phyloP scores from a whole-genome alignment of 345 rosid species.

The Camelina sativa region DNA sequence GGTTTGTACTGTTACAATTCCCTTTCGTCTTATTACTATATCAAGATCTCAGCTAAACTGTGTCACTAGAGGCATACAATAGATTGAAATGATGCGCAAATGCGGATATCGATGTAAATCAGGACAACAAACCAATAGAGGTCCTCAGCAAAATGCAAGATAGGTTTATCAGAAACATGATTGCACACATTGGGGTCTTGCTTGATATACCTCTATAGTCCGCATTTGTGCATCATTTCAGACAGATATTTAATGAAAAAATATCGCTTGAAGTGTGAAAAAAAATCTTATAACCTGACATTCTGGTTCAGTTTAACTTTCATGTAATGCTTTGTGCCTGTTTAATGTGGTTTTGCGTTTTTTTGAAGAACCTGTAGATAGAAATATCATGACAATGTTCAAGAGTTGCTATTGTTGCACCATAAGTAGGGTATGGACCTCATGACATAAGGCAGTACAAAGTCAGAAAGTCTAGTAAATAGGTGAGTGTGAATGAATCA shows the following conservation, averaged over 20 bases:
- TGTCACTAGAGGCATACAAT: constrained; percentile 17
- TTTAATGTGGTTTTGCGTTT: not conserved
- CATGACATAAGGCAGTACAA: not conserved
- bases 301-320: not conserved
- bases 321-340: not conserved
- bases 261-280: no score
- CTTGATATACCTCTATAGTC: constrained; percentile 51
- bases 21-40: constrained; percentile 11
- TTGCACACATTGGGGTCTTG: not conserved
- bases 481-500: not conserved
- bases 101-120: constrained; percentile 4
- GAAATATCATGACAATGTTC: not conserved
- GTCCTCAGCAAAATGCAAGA: not conserved
- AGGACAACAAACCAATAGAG: constrained; percentile 14
- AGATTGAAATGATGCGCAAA: constrained; percentile 13
- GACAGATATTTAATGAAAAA: constrained; percentile 30
- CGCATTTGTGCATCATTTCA: constrained; percentile 47
- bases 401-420: constrained; percentile 5
- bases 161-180: constrained; percentile 1
- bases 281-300: not conserved
- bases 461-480: not conserved
- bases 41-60: constrained; percentile 11
- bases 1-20: constrained; percentile 51
- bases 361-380: not conserved
- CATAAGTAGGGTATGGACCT: not conserved